Base-by-base conservation (phyloP, 306 rosid species). In the Pterocarpus santalinus region DNA sequence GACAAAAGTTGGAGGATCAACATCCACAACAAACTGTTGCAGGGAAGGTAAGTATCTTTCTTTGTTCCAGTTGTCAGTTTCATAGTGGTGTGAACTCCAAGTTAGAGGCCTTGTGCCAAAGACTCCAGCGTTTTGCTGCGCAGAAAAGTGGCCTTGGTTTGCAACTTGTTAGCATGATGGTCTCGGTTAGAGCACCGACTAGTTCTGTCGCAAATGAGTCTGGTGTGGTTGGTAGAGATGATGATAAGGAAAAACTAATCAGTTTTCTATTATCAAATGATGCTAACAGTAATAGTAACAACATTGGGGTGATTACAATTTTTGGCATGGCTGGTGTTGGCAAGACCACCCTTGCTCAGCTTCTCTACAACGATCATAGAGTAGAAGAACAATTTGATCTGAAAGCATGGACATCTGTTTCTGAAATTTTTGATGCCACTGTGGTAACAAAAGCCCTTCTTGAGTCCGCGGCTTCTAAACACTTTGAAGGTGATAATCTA, bases 181-280 rank as follows among this genome's bases (percentile, higher is more conserved):
- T n/a, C 13, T 38, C 13, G 8, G 32, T 38, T 65, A 81, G 86
- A 57, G 43, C 71, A 12, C 84, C 77, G 38, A 81, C 88, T 64
- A 84, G 84, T 36, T 87, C 88, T 5, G 56, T 87, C 83, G 78
- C 80, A 13, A 79, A 87, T 12, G 90, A 87, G 51, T 72, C 78
- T 2, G 68, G 68, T 74, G 82, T 79, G 9, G 77, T 46, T 38
- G 88, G 86, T 32, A 82, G 85, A 56, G 39, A 52, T 12, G 71
- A 14, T 41, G 85, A 87, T 53, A 87, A 71, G 57, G 85, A 78
- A 15, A 41, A 39, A 47, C 73, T 87, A 15, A 61, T 79, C 4
- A 72, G 35, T 49, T 16, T 61, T 46, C 22, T 75, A 30, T 8
- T 82, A 16, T 34, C 63, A 16, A 80, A 75, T 79, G 68, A 56